Percentiles rank a stretch among this genome's conserved stretches.
These are phyloP conservation scores for Petrea volubilis DNA, from an alignment of 257 asterid genomes.

Conservation along the genomic window DNA sequence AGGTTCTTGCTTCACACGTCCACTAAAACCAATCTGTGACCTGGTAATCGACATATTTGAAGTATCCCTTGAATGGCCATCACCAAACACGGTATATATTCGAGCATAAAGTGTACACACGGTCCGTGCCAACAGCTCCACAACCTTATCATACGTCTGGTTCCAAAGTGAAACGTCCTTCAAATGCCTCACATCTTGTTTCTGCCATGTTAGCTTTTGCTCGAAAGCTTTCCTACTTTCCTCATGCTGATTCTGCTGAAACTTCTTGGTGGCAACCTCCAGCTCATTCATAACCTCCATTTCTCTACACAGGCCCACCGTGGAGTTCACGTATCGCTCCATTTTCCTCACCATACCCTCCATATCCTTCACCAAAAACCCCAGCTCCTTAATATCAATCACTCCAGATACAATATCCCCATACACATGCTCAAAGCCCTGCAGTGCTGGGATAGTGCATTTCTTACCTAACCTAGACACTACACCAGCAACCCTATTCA, in stretches of 20 bases:
- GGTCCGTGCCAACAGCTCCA: conserved; percentile 77
- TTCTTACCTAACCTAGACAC: conserved; percentile 93
- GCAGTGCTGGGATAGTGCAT: conserved; percentile 80
- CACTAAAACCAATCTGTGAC: conserved; percentile 34
- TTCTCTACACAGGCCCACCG: conserved; percentile 60
- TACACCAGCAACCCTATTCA: conserved; percentile 69
- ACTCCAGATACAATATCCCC: conserved; percentile 71
- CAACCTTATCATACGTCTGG: conserved; percentile 77
- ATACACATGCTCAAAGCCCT: conserved; percentile 95
- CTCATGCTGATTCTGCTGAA: conserved; percentile 73
- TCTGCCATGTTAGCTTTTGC: conserved; percentile 89
- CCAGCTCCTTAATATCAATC: conserved; percentile 67
- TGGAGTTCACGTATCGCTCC: conserved; percentile 69
- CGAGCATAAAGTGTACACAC: conserved; percentile 75
- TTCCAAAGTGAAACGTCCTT: conserved; percentile 87
- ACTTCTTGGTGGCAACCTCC: conserved; percentile 76
- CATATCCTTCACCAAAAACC: conserved; percentile 95
- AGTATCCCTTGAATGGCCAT: conserved; percentile 28
- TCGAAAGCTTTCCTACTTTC: conserved; percentile 75
- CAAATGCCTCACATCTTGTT: conserved; percentile 82
- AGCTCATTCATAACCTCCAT: conserved; percentile 79
- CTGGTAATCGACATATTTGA: conserved; percentile 27
- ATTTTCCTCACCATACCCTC: conserved; percentile 77
- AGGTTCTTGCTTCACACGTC: conserved; percentile 34
- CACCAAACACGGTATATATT: conserved; percentile 49